phyloP scores from a whole-genome alignment of 768 basidiomycete species.

The Tulasnella sp. region DNA sequence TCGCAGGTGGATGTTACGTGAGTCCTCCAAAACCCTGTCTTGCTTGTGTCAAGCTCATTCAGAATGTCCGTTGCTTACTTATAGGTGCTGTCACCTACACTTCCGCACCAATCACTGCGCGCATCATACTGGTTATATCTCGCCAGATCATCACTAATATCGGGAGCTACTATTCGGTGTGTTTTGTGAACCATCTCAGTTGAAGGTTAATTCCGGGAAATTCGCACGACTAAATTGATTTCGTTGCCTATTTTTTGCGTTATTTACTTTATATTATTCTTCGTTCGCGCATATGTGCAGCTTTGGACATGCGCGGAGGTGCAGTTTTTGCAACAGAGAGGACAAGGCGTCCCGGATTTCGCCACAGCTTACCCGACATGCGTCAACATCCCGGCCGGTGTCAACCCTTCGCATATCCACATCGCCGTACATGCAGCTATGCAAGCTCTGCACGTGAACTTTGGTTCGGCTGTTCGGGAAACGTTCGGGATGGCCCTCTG shows the following conservation, averaged over 20 bases:
- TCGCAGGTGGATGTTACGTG: conserved; percentile 15
- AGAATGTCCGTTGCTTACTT: background rate
- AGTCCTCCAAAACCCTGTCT: background rate
- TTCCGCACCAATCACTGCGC: background rate
- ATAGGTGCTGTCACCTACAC: conserved; percentile 4
- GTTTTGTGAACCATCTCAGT: background rate
- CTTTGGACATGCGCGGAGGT: conserved; percentile 8
- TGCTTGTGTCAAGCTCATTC: background rate
- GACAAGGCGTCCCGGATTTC: conserved; percentile 7
- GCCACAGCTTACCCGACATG: background rate
- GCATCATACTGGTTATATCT: conserved; percentile 4
- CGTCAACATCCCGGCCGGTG: background rate
- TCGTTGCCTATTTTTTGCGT: no score
- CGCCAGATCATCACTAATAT: background rate
- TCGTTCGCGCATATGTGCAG: background rate
- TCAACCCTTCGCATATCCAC: background rate
- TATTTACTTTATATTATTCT: background rate
- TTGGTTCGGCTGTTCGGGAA: background rate
- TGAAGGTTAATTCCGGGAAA: no score
- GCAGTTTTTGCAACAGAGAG: background rate
- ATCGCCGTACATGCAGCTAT: conserved; percentile 5
- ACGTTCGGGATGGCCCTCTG: conserved; percentile 14
- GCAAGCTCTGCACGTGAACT: background rate
- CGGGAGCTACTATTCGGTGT: conserved; percentile 12
- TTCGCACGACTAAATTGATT: no score